These are phyloP conservation scores for Dendrocalamus sinicus DNA, from an alignment of 176 grass and related monocot species.

Conservation along the genomic window DNA sequence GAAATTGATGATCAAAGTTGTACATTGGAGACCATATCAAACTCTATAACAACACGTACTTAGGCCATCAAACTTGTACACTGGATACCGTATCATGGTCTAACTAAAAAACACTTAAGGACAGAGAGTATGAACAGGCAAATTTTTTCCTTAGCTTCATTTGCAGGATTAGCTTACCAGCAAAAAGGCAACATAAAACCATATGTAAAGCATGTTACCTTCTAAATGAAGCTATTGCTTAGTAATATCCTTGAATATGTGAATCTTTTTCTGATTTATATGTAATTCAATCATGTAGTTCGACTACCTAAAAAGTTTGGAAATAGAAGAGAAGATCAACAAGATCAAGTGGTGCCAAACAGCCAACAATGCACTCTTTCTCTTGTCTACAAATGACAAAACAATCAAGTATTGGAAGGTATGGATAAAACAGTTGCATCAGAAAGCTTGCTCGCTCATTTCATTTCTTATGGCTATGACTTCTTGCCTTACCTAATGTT, in stretches of 20 bases:
- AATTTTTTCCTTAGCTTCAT: constrained; percentile 5
- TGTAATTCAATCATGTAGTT: constrained; percentile 62
- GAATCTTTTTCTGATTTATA: constrained; percentile 38
- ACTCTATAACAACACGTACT: not conserved
- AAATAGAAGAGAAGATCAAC: constrained; percentile 98
- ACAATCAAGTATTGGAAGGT: constrained; percentile 98
- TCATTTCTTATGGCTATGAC: constrained; percentile 22
- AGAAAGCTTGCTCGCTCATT: constrained; percentile 24
- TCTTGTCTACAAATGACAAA: constrained; percentile 95
- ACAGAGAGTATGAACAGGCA: not conserved
- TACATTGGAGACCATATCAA: not conserved
- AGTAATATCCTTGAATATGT: constrained; percentile 17
- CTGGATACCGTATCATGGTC: not conserved
- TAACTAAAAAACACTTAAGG: not conserved
- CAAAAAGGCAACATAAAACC: constrained; percentile 15
- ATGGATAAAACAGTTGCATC: constrained; percentile 32
- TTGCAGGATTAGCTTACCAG: constrained; percentile 32
- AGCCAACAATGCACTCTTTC: constrained; percentile 72
- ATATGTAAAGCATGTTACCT: constrained; percentile 24
- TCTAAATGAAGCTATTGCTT: constrained; percentile 24
- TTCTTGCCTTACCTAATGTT: constrained; percentile 5
- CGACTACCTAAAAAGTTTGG: constrained; percentile 96
- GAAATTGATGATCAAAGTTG: not conserved
- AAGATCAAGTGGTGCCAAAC: constrained; percentile 90
- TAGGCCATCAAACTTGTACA: not conserved